Percentiles rank a stretch among this genome's conserved stretches.
Conservation (phyloP, 768 basidiomycete species). For the Rhizopogon sp. region DNA sequence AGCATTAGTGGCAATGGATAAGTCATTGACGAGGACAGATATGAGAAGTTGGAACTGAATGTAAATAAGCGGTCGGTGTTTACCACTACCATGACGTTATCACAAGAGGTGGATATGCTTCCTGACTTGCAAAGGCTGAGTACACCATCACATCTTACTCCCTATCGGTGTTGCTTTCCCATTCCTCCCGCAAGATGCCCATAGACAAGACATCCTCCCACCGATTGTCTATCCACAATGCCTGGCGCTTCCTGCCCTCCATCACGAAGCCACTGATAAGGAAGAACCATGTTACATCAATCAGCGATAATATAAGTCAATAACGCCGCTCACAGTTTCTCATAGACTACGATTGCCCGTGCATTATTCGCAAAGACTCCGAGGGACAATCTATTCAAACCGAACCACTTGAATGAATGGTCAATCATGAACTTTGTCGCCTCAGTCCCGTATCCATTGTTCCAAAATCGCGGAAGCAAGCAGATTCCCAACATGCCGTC, state of each 20-base stretch:
- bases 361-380: conserved; percentile 33
- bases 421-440: conserved; percentile 35
- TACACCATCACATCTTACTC: not conserved
- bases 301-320: not conserved
- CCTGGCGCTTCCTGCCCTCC: conserved; percentile 33
- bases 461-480: conserved; percentile 28
- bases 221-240: conserved; percentile 28
- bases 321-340: conserved; percentile 32
- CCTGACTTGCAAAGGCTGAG: no score
- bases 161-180: conserved; percentile 12
- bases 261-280: conserved; percentile 32
- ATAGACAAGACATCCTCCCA: conserved; percentile 36
- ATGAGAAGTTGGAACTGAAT: no score
- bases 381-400: conserved; percentile 37
- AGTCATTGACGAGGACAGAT: no score
- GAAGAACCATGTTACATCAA: not conserved
- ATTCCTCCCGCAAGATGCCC: conserved; percentile 37
- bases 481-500: conserved; percentile 29
- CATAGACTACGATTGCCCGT: conserved; percentile 34
- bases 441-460: conserved; percentile 37
- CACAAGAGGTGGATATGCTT: no score
- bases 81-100: no score
- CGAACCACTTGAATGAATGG: conserved; percentile 34
- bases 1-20: no score
- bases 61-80: no score